Evolutionary conservation across 2,329 filamentous ascomycete genomes (phyloP).

Genomic region (Colletotrichum eleusines): DNA sequence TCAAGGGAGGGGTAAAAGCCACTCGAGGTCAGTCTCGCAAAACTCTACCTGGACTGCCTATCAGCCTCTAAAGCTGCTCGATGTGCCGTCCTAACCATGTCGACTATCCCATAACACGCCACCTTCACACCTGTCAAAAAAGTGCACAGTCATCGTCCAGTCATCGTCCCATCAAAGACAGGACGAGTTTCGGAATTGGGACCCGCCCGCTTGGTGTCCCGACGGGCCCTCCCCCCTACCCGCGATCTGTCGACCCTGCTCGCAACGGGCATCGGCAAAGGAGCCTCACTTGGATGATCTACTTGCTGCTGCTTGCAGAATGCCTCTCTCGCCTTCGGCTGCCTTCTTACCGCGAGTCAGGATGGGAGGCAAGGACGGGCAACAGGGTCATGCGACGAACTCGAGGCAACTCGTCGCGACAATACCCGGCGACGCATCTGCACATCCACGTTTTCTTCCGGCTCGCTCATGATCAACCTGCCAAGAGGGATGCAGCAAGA

Average conservation of each 20-base stretch:
- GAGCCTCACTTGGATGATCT: no score
- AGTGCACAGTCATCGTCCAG: constrained; percentile 20
- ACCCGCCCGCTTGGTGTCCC: constrained; percentile 18
- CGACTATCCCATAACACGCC: constrained; percentile 1
- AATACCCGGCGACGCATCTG: constrained; percentile 21
- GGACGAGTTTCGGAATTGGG: constrained; percentile 22
- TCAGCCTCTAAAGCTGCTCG: constrained; percentile 29
- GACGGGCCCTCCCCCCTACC: background rate
- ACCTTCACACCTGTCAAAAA: constrained; percentile 16
- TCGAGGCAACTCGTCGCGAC: constrained; percentile 29
- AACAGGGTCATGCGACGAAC: background rate
- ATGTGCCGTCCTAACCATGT: constrained; percentile 1
- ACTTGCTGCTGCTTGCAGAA: background rate
- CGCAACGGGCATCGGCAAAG: no score
- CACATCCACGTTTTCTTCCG: background rate
- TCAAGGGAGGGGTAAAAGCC: constrained; percentile 4
- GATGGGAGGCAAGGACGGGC: background rate
- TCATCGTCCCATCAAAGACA: constrained; percentile 30
- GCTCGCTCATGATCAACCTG: background rate
- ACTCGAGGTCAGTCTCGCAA: background rate
- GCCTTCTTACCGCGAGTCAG: constrained; percentile 15
- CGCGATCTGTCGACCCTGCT: constrained; percentile 4
- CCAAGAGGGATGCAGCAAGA: constrained; percentile 4
- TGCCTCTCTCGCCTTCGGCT: background rate
- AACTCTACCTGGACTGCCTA: constrained; percentile 27